A percentile compares a stretch with the other conserved stretches of the same genome.
These are phyloP conservation scores for Brassica hybrid DNA, from an alignment of 441 rosid genomes.

Conservation along the genomic window DNA sequence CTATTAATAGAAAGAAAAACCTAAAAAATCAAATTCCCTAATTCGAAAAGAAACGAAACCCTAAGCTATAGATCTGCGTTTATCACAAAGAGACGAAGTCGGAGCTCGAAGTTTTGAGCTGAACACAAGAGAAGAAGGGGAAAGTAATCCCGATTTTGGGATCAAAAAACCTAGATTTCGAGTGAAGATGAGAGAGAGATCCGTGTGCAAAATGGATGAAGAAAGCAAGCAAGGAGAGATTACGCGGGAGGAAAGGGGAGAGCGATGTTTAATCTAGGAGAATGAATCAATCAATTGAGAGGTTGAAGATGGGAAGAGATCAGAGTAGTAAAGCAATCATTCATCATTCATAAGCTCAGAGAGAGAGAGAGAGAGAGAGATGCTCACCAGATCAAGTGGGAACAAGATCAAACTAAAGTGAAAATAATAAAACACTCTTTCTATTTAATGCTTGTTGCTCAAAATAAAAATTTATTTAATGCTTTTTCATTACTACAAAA, in stretches of 20 bases:
- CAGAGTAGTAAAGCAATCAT: constrained; percentile 23
- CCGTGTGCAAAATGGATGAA: constrained; percentile 22
- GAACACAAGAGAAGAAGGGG: background rate
- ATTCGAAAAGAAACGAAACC: constrained; percentile 5
- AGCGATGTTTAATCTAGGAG: constrained; percentile 2
- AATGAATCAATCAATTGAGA: constrained; percentile 15
- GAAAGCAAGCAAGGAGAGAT: background rate
- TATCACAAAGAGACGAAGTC: constrained; percentile 9
- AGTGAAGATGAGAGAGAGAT: constrained; percentile 32
- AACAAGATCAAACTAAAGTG: background rate
- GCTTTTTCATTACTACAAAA: background rate
- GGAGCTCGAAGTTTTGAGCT: constrained; percentile 36
- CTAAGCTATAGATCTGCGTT: constrained; percentile 18
- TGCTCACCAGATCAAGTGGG: constrained; percentile 29
- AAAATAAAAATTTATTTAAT: background rate
- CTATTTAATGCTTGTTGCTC: background rate
- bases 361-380: background rate
- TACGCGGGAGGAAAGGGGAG: constrained; percentile 33
- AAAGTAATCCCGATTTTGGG: constrained; percentile 25
- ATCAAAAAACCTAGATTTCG: background rate
- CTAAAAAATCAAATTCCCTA: background rate
- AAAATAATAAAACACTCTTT: background rate
- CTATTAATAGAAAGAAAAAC: background rate
- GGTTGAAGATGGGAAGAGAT: constrained; percentile 28
- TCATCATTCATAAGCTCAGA: constrained; percentile 12